These are phyloP conservation scores for Jatropha curcas DNA, from an alignment of 345 rosid genomes.

Conservation along the genomic window DNA sequence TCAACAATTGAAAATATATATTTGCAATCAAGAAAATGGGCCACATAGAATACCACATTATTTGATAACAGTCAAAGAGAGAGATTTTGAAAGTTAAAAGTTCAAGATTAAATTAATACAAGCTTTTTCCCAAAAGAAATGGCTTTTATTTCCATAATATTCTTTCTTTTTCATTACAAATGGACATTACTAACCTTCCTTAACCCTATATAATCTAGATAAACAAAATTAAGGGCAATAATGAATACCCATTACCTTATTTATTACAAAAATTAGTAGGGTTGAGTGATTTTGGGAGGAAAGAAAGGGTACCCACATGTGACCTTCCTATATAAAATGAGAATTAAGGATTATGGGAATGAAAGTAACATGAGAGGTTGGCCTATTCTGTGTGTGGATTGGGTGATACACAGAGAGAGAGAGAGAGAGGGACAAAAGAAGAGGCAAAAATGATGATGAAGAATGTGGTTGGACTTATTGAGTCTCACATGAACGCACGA, in stretches of 20 bases:
- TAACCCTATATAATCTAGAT: not conserved
- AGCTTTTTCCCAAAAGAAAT: constrained; percentile 18
- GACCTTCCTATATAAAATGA: constrained; percentile 14
- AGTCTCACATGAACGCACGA: constrained; percentile 57
- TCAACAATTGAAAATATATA: constrained; percentile 23
- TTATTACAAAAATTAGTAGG: not conserved
- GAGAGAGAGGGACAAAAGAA: constrained; percentile 9
- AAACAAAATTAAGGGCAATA: constrained; percentile 21
- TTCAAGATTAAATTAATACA: not conserved
- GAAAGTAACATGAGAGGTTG: constrained; percentile 39
- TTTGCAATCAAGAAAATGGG: constrained; percentile 38
- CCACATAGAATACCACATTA: constrained; percentile 15
- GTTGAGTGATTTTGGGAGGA: constrained; percentile 6
- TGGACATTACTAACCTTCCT: constrained; percentile 9
- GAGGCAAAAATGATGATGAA: constrained; percentile 25
- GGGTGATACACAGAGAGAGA: constrained; percentile 8
- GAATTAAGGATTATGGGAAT: constrained; percentile 12
- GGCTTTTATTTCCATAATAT: constrained; percentile 20
- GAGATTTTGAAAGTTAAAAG: constrained; percentile 20
- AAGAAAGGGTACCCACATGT: constrained; percentile 21
- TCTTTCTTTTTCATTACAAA: constrained; percentile 16
- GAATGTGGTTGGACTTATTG: constrained; percentile 34
- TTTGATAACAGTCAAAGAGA: constrained; percentile 49
- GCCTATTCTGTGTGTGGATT: constrained; percentile 10
- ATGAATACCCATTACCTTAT: constrained; percentile 20